Evolutionary conservation across 345 rosid species (phyloP), one percentile per base, ranked within the genome.

Genomic region (Psidium friedrichsthalianum): DNA sequence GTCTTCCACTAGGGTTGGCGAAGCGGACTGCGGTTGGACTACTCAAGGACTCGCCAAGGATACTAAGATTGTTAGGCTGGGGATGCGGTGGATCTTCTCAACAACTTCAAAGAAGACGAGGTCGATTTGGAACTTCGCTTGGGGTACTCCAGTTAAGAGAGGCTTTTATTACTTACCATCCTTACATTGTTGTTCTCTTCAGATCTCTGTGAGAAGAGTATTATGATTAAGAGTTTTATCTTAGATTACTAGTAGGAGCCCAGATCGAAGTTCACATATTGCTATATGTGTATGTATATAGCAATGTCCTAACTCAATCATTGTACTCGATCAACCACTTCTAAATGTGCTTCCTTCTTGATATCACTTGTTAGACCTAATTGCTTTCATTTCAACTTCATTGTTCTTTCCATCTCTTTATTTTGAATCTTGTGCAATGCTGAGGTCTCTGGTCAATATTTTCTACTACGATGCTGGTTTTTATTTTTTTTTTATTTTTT

Each of bases 111-210:
- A 47, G n/a, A 59, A 69, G 89, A 95, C 80, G 96, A 93, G 88
- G 87, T 97, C 86, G 99, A 97, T 88, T 95, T 97, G 87, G 98
- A 97, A 86, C 99, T 97, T 91, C 95, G 99, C 81, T 91, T 96
- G 87, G 99, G 99, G 12, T 92, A 90, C 83, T 88, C 95, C 47
- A 82, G 21, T 61, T 91, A 91, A 89, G 80, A 51, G 11, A n/a
- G 49, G 57, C 76, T 83, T 86, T 59, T 80, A 69, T 18, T 8
- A 36, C 47, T 69, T 69, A 32, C 56, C 51, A n/a, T 42, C 2
- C 49, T 74, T 56, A 40, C 57, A 6, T 69, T 36, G 78, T 69
- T 69, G 80, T 69, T 18, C 2, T 12, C 80, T 69, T 20, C 80
- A 69, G 47, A 36, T 36, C 47, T 8, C 80, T 69, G 42, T 42